A percentile compares a stretch with the other conserved stretches of the same genome.
phyloP scores from a whole-genome alignment of 2,329 filamentous ascomycete genomes.

The Aspergillus luchuensis region DNA sequence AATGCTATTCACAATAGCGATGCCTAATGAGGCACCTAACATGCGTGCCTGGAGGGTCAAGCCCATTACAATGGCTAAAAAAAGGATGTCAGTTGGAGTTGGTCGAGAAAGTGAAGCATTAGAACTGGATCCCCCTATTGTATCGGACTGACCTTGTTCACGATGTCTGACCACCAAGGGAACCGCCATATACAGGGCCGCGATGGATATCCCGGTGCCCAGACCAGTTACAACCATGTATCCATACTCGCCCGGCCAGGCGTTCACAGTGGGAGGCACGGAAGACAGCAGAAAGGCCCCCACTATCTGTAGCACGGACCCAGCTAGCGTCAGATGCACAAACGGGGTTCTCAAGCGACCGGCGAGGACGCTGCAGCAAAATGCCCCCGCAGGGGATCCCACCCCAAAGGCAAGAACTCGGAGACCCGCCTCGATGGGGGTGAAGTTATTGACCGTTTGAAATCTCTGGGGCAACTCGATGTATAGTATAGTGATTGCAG shows the following conservation, averaged over 20 bases:
- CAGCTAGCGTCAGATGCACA: conserved; percentile 17
- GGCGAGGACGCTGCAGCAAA: conserved; percentile 16
- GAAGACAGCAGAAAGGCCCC: conserved; percentile 23
- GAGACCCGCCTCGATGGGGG: conserved; percentile 22
- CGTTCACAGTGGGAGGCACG: conserved; percentile 13
- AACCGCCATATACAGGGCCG: conserved; percentile 20
- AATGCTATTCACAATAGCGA: conserved; percentile 39
- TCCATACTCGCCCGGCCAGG: conserved; percentile 26
- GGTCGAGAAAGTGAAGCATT: not conserved
- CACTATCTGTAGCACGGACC: conserved; percentile 15
- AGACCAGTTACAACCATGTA: conserved; percentile 21
- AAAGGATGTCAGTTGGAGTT: not conserved
- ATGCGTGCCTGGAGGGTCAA: conserved; percentile 43
- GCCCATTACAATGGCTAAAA: conserved; percentile 36
- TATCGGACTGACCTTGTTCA: conserved; percentile 21
- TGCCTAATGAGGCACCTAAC: conserved; percentile 41
- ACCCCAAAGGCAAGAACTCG: conserved; percentile 24
- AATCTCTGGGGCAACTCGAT: conserved; percentile 27
- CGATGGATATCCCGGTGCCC: conserved; percentile 16
- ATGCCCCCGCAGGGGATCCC: conserved; percentile 19
- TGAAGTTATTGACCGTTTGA: conserved; percentile 26
- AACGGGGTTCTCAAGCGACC: conserved; percentile 18
- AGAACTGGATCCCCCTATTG: not conserved
- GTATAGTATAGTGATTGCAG: conserved; percentile 19
- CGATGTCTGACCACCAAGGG: conserved; percentile 18